A percentile compares a stretch with the other conserved stretches of the same genome.
Evolutionary conservation across 2,329 filamentous ascomycete genomes (phyloP).

Genomic region (Fusarium chuoi): DNA sequence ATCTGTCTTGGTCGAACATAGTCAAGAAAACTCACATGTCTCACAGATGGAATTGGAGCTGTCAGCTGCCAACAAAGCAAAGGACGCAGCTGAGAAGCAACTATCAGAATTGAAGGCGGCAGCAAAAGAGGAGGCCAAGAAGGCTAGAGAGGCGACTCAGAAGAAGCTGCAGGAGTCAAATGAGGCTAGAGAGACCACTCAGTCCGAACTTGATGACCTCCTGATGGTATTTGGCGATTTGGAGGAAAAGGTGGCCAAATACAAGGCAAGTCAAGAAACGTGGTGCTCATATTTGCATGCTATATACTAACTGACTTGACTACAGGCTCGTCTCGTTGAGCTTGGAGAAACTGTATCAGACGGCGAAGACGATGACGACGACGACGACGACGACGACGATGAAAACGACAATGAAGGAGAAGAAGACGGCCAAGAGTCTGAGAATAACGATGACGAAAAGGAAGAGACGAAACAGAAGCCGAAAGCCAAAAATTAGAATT

Average conservation of each 20-base stretch:
- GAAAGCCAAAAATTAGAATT: neutral
- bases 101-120: slow-evolving; percentile 65
- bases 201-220: slow-evolving; percentile 82
- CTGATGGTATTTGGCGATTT: slow-evolving; percentile 83
- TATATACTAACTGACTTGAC: slow-evolving; percentile 26
- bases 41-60: slow-evolving; percentile 48
- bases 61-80: slow-evolving; percentile 67
- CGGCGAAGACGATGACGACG: slow-evolving; percentile 74
- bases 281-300: neutral
- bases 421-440: slow-evolving; percentile 29
- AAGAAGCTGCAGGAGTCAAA: slow-evolving; percentile 56
- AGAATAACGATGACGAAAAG: slow-evolving; percentile 17
- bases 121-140: slow-evolving; percentile 58
- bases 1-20: slow-evolving; percentile 41
- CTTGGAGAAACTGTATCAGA: slow-evolving; percentile 80
- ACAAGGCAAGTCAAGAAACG: slow-evolving; percentile 69
- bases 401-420: slow-evolving; percentile 30
- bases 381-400: slow-evolving; percentile 57
- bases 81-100: slow-evolving; percentile 58
- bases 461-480: slow-evolving; percentile 2
- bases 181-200: slow-evolving; percentile 70
- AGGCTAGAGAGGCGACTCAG: slow-evolving; percentile 66
- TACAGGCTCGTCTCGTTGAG: slow-evolving; percentile 68
- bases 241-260: slow-evolving; percentile 79
- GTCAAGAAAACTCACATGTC: slow-evolving; percentile 31